Evolutionary conservation across 805 yeast species (phyloP), one percentile per base, ranked within the genome.

Genomic region (Lipomyces yamanashiensis): DNA sequence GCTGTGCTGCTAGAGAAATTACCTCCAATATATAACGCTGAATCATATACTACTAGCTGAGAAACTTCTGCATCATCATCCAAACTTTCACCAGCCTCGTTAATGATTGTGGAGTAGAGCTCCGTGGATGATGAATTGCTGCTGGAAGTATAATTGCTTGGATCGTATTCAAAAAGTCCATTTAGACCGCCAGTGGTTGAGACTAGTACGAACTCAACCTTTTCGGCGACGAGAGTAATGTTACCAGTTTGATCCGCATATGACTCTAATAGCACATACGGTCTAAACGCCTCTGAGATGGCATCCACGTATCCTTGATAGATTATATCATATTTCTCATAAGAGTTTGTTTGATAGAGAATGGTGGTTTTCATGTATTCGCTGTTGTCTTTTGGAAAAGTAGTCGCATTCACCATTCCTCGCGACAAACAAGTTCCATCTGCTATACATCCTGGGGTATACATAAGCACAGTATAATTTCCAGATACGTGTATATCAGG

Each of bases 151-250:
- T 89, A 90, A 73, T 92, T 92, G 1, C 83, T 75, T 43, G 86
- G 76, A 0, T 90, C 86, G 74, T 87, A 95, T 76, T 93, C 97
- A 72, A 93, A 90, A 21, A 93, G 71, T 9, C 96, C 96, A 74
- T 89, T 88, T 56, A 92, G 74, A 1, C 59, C 62, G 5, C 73
- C 71, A 17, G 59, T 33, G 7, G 65, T 64, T 36, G 79, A 71
- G 40, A 85, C 70, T 41, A 66, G 48, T 21, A 41, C 48, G 39
- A 67, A 67, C 50, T 58, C 57, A 3, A 62, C 62, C 23, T 50
- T 57, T 54, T 67, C 64, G 9, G 70, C 70, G 15, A 67, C 70
- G 13, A 67, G 73, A 64, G 59, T 69, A 54, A 55, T 62, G 21
- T 58, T 60, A 7, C 66, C 67, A 45, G 70, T 64, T 58, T 64